Evolutionary conservation across 768 basidiomycete species (phyloP).

Genomic region (Mycena kentingensis): DNA sequence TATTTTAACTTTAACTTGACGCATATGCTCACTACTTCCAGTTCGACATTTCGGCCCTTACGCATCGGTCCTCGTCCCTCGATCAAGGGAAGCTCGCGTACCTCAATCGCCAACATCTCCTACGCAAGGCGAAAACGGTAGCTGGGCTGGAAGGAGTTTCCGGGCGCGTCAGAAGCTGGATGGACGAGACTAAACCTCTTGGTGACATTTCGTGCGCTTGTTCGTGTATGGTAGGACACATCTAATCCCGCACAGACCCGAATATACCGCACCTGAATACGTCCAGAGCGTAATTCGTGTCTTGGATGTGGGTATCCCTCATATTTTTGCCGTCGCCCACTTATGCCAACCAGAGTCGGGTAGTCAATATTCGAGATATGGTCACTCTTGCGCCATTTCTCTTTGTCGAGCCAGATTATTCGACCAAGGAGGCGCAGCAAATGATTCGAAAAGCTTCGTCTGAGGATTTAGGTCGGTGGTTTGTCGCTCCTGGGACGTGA

Average conservation of each 20-base stretch:
- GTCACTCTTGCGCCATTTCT: constrained; percentile 71
- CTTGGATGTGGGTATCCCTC: constrained; percentile 50
- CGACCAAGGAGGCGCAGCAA: constrained; percentile 51
- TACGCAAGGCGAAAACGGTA: constrained; percentile 51
- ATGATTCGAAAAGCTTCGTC: constrained; percentile 49
- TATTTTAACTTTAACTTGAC: neutral
- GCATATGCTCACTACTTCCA: constrained; percentile 27
- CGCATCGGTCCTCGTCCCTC: constrained; percentile 81
- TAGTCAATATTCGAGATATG: constrained; percentile 72
- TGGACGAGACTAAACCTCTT: constrained; percentile 48
- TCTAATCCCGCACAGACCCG: constrained; percentile 33
- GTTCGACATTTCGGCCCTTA: constrained; percentile 79
- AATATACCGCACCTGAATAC: constrained; percentile 54
- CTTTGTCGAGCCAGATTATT: constrained; percentile 70
- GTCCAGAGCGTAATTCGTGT: constrained; percentile 64
- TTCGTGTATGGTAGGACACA: neutral
- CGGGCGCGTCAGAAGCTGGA: constrained; percentile 44
- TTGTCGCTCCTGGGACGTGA: neutral
- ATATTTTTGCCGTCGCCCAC: neutral
- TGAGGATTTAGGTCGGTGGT: constrained; percentile 47
- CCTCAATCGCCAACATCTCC: constrained; percentile 86
- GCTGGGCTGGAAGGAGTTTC: constrained; percentile 58
- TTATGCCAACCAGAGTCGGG: constrained; percentile 53
- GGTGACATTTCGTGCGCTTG: constrained; percentile 60
- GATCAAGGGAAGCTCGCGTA: constrained; percentile 80